Conservation (phyloP, 805 yeast genomes). For the Kodamaea neixiangensis region DNA sequence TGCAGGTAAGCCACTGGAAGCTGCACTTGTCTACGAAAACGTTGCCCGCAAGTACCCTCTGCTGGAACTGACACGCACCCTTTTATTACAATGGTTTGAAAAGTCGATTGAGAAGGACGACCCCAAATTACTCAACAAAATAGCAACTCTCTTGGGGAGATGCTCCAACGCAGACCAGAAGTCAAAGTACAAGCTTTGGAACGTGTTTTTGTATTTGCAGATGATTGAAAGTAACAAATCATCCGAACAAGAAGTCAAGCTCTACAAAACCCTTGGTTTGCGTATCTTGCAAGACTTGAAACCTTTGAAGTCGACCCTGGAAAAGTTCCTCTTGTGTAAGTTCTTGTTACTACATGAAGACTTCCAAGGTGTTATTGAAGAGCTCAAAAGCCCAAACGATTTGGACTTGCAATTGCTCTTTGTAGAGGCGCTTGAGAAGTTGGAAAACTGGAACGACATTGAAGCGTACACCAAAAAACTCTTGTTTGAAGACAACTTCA, state of each 20-base stretch:
- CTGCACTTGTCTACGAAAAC: slow-evolving; percentile 53
- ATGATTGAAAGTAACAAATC: slow-evolving; percentile 32
- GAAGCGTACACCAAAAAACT: slow-evolving; percentile 40
- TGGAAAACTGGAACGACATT: slow-evolving; percentile 47
- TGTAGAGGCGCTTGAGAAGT: slow-evolving; percentile 46
- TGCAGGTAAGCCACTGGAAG: slow-evolving; percentile 33
- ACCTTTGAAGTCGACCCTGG: slow-evolving; percentile 64
- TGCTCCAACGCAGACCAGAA: slow-evolving; percentile 17
- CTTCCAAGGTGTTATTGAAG: slow-evolving; percentile 32
- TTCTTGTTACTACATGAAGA: slow-evolving; percentile 44
- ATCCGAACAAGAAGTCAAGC: slow-evolving; percentile 44
- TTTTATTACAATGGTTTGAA: slow-evolving; percentile 59
- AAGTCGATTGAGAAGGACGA: slow-evolving; percentile 50
- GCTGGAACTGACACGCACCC: slow-evolving; percentile 34
- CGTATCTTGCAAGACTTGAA: slow-evolving; percentile 53
- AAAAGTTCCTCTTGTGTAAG: slow-evolving; percentile 58
- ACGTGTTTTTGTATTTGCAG: slow-evolving; percentile 54
- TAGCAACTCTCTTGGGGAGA: slow-evolving; percentile 45
- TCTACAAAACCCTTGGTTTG: slow-evolving; percentile 63
- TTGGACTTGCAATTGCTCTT: slow-evolving; percentile 63
- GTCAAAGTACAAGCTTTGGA: slow-evolving; percentile 41
- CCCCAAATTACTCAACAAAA: slow-evolving; percentile 53
- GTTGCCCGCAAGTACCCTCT: slow-evolving; percentile 60
- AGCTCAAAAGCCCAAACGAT: slow-evolving; percentile 44
- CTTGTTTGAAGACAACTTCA: slow-evolving; percentile 51